These are phyloP conservation scores for Talaromyces adpressus DNA, from an alignment of 495 filamentous ascomycete genomes.

Conservation along the genomic window DNA sequence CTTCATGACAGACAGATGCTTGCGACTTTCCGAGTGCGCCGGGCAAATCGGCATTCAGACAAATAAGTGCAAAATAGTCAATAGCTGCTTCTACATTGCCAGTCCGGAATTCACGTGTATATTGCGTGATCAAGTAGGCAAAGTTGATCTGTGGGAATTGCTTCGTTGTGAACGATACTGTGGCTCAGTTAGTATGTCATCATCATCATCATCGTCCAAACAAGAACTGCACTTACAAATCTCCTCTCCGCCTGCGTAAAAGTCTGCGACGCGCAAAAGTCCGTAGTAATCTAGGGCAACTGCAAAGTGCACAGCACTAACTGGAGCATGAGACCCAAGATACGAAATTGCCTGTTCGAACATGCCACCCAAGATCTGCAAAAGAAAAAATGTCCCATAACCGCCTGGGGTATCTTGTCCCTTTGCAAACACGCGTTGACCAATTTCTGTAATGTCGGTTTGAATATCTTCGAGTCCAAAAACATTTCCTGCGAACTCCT, in stretches of 20 bases:
- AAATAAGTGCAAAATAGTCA: conserved; percentile 90
- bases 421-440: conserved; percentile 76
- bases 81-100: conserved; percentile 79
- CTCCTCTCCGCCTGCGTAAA: conserved; percentile 59
- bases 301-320: conserved; percentile 91
- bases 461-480: conserved; percentile 86
- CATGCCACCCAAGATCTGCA: conserved; percentile 85
- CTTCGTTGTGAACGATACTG: conserved; percentile 64
- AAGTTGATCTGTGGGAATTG: conserved; percentile 89
- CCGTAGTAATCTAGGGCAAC: conserved; percentile 89
- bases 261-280: conserved; percentile 75
- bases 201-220: background rate
- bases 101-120: conserved; percentile 90
- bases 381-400: conserved; percentile 85
- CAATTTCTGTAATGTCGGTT: conserved; percentile 77
- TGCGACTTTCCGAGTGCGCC: conserved; percentile 69
- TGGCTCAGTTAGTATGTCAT: conserved; percentile 27
- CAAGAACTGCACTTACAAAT: conserved; percentile 45
- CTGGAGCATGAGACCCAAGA: conserved; percentile 79
- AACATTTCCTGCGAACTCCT: conserved; percentile 79
- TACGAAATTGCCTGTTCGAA: conserved; percentile 92
- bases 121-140: conserved; percentile 84
- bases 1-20: conserved; percentile 79
- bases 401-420: conserved; percentile 63
- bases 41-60: conserved; percentile 80